These are phyloP conservation scores for Candida cerambycidarum DNA, from an alignment of 805 yeast genomes.

Conservation along the genomic window DNA sequence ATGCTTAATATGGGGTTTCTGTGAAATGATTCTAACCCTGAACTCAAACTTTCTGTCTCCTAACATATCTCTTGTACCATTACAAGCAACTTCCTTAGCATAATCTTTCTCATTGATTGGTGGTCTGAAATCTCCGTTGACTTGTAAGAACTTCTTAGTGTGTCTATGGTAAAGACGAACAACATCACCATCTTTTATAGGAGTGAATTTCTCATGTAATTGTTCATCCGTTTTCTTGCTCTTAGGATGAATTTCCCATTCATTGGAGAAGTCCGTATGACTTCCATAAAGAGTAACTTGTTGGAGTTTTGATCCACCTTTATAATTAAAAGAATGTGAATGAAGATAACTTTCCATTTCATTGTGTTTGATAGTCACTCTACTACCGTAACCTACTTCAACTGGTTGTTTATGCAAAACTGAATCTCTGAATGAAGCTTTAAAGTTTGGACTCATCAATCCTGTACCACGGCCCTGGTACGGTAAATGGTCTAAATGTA, in stretches of 20 bases:
- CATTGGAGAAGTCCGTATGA: conserved; percentile 60
- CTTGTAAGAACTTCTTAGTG: conserved; percentile 69
- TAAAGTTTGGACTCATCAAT: conserved; percentile 66
- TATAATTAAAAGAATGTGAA: conserved; percentile 66
- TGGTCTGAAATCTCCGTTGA: conserved; percentile 67
- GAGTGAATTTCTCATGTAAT: conserved; percentile 29
- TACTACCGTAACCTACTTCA: conserved; percentile 71
- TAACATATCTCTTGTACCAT: conserved; percentile 58
- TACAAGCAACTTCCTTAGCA: conserved; percentile 75
- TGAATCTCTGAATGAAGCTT: conserved; percentile 51
- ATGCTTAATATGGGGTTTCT: conserved; percentile 30
- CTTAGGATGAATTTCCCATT: conserved; percentile 51
- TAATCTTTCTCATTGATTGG: conserved; percentile 91
- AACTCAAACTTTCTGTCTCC: conserved; percentile 75
- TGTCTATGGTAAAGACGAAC: conserved; percentile 68
- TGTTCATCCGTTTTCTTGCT: conserved; percentile 40
- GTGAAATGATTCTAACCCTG: conserved; percentile 50
- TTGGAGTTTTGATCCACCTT: conserved; percentile 68
- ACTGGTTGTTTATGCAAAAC: conserved; percentile 46
- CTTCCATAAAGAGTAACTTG: conserved; percentile 73
- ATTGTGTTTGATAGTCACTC: conserved; percentile 68
- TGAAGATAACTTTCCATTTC: conserved; percentile 76
- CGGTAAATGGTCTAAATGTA: conserved; percentile 53
- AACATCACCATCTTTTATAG: conserved; percentile 53
- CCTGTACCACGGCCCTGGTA: conserved; percentile 59